phyloP scores from a whole-genome alignment of 768 basidiomycete species.

The Chalciporus pseudorubinellus region DNA sequence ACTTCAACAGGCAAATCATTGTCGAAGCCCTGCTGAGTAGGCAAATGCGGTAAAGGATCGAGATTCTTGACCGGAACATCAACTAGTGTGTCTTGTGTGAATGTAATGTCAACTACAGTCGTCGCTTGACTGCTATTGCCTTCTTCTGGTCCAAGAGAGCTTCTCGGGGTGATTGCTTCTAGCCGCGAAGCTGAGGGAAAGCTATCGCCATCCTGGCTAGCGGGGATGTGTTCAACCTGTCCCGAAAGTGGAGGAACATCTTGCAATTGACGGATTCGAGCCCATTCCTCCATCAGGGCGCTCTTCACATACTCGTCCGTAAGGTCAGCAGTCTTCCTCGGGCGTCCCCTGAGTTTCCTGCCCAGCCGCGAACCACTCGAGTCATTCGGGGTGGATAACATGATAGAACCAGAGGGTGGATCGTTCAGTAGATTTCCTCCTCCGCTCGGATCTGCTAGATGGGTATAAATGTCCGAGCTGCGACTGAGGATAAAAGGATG shows the following conservation, averaged over 20 bases:
- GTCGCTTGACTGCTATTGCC: background rate
- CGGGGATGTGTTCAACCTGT: constrained; percentile 2
- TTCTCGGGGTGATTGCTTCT: background rate
- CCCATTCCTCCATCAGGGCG: constrained; percentile 31
- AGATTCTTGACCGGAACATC: background rate
- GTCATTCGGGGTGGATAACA: background rate
- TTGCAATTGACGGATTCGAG: constrained; percentile 28
- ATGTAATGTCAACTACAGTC: background rate
- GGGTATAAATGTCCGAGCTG: constrained; percentile 28
- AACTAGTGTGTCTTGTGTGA: background rate
- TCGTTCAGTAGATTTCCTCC: constrained; percentile 8
- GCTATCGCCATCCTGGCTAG: background rate
- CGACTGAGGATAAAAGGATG: constrained; percentile 13
- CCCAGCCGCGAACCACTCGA: background rate
- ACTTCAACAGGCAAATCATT: background rate
- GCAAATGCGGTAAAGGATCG: background rate
- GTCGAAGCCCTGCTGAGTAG: background rate
- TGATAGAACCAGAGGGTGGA: constrained; percentile 1
- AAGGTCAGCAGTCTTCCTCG: constrained; percentile 14
- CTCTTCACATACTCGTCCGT: constrained; percentile 21
- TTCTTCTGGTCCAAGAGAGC: background rate
- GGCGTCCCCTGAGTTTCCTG: constrained; percentile 16
- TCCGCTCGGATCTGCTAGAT: constrained; percentile 25
- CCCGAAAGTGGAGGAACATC: constrained; percentile 19
- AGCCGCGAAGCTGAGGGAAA: background rate